Evolutionary conservation across 306 rosid species (phyloP), one percentile per base, ranked within the genome.

Genomic region (Hippophae tibetana): DNA sequence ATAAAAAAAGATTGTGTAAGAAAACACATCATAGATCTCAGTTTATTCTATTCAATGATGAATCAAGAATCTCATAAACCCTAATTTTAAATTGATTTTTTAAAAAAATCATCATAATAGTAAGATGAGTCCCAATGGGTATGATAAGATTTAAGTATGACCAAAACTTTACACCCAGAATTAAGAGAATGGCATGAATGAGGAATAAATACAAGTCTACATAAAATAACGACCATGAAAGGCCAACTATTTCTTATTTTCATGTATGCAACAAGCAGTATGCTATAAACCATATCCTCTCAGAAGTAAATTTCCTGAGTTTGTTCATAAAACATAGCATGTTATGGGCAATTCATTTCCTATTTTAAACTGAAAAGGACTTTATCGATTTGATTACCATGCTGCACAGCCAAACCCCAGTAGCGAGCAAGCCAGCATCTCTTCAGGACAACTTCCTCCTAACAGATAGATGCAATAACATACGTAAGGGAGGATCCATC

Each of bases 381-480:
- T 7, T 62, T 6, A 65, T 48, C 25, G 66, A 69, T 58, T 72
- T 43, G 14, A 59, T 69, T 86, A 93, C 99, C 99, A 71, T 86
- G 81, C 69, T 86, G 83, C 61, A 93, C 81, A 67, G 97, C 87
- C 66, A 88, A 81, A 66, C 87, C 87, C 99, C 99, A 93, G 72
- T 88, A 86, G 72, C 99, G 99, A 62, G 99, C 89, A 57, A 93
- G 95, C 99, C 99, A 88, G 72, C 99, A 93, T 75, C 99, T 76
- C 89, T 88, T 93, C 53, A 93, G 76, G 63, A 93, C 99, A 71
- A 93, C 99, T 78, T 89, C 97, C 79, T 89, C 97, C 97, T 89
- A 60, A 65, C 72, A 67, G 61, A 31, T 31, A 31, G 38, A 31
- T 31, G 38, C 31, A 44, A 14, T 52, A 40, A 56, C 40, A 27